These are phyloP conservation scores for Aureobasidium melanogenum DNA, from an alignment of 2,329 filamentous ascomycete genomes.

Conservation along the genomic window DNA sequence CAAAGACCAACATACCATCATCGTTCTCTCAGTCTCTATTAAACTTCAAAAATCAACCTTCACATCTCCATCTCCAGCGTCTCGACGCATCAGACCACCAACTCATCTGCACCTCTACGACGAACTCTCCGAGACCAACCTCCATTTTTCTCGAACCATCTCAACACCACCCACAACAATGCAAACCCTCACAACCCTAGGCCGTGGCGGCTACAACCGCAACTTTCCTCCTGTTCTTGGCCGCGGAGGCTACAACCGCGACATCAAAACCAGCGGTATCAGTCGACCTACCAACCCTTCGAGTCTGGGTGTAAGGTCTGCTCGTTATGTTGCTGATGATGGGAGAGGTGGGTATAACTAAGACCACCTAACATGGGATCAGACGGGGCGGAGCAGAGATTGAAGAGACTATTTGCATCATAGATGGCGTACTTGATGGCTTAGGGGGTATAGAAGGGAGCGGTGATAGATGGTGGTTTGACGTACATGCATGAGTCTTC, in stretches of 20 bases:
- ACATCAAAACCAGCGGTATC: slow-evolving; percentile 8
- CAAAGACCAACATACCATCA: background rate
- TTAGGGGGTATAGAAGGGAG: too few relatives aligned
- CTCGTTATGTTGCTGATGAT: slow-evolving; percentile 5
- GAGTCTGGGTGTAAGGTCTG: slow-evolving; percentile 2
- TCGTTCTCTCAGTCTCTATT: background rate
- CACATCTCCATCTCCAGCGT: background rate
- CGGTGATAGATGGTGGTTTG: too few relatives aligned
- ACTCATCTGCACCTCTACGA: background rate
- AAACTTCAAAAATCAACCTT: background rate
- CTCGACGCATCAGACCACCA: background rate
- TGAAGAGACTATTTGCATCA: background rate
- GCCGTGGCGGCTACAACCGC: slow-evolving; percentile 37
- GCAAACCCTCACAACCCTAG: slow-evolving; percentile 21
- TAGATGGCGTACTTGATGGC: background rate
- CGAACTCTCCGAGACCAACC: background rate
- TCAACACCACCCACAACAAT: background rate
- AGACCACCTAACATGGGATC: too few relatives aligned
- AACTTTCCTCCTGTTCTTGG: slow-evolving; percentile 12
- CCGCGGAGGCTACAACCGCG: slow-evolving; percentile 17
- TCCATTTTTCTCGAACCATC: too few relatives aligned
- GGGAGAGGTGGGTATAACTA: slow-evolving; percentile 22
- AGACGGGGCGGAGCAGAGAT: too few relatives aligned
- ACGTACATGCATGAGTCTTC: too few relatives aligned
- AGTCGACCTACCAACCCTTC: slow-evolving; percentile 3